Evolutionary conservation across 306 rosid genomes (phyloP), one percentile per base, ranked within the genome.

Genomic region (Astragalus membranaceus): DNA sequence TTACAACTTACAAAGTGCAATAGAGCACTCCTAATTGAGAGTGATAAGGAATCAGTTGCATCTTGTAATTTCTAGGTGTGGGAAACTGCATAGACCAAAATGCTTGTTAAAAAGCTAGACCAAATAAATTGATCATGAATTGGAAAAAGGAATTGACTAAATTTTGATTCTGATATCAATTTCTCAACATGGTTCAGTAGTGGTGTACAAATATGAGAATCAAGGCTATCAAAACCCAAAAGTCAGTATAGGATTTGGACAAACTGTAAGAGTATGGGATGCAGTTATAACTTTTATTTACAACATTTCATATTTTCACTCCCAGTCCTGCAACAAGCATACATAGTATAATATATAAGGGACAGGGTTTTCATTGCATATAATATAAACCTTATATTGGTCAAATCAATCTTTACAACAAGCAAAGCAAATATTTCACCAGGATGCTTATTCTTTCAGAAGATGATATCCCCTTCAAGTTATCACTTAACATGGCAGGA

Each of bases 391-490:
- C 55, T 57, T 29, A 37, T 3, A 68, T 55, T 64, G 48, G 52
- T 51, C 50, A 64, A 14, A 20, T 26, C 61, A 60, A 65, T 54
- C 57, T 56, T 67, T 15, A 54, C 20, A 42, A 15, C 14, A 35
- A 32, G 43, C 13, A 52, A 50, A 52, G 43, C 13, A 52, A 50
- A 52, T 7, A 50, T 46, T 41, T 14, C 43, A 49, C 2, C 44
- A 62, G 35, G 42, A 72, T 49, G 62, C 76, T 48, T 29, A 58
- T 58, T 35, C 50, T 73, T 66, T 64, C 50, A 71, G 32, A 17
- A 33, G 44, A 80, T 30, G 67, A 81, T 68, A 47, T 47, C 68
- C 20, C 17, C 56, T 61, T 63, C 10, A 42, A 64, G 65, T 26
- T 44, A 8, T 39, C 6, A 36, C 6, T 26, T 26, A 46, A 57